phyloP scores from a whole-genome alignment of 768 basidiomycete genomes.

The Chalciporus sphaerocephalus region DNA sequence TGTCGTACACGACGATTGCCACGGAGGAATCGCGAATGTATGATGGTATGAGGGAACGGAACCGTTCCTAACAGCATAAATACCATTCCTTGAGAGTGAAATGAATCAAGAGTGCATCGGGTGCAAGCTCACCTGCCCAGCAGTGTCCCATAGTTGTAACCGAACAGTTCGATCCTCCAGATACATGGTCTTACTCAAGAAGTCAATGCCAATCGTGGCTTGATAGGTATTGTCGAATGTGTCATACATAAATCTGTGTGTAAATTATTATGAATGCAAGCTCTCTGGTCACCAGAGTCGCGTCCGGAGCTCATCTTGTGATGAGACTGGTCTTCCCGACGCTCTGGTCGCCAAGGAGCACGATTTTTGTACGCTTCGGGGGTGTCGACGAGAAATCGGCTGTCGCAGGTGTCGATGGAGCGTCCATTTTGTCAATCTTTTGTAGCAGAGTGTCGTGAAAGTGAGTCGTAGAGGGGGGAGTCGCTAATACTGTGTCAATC shows the following conservation, averaged over 20 bases:
- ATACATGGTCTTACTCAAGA: conserved; percentile 99
- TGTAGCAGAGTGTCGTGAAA: not conserved
- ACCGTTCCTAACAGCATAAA: conserved; percentile 70
- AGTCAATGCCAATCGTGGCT: conserved; percentile 97
- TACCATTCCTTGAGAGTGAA: conserved; percentile 4
- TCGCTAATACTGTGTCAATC: conserved; percentile 4
- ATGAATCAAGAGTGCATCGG: not conserved
- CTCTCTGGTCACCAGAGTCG: not conserved
- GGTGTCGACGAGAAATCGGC: conserved; percentile 85
- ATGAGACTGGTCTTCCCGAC: conserved; percentile 99
- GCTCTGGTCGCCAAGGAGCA: conserved; percentile 93
- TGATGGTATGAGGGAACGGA: conserved; percentile 94
- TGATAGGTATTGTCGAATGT: conserved; percentile 99
- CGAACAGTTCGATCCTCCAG: conserved; percentile 97
- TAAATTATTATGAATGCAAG: conserved; percentile 4
- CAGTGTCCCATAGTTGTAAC: conserved; percentile 98
- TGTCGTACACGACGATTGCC: conserved; percentile 98
- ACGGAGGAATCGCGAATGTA: conserved; percentile 99
- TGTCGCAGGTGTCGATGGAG: conserved; percentile 61
- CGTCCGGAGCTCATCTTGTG: conserved; percentile 61
- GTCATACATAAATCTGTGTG: conserved; percentile 91
- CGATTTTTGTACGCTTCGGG: conserved; percentile 94
- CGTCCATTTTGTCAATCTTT: conserved; percentile 40
- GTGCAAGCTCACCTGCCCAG: conserved; percentile 66
- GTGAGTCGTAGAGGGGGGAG: not conserved